A percentile compares a stretch with the other conserved stretches of the same genome.
phyloP scores from a whole-genome alignment of 805 yeast genomes.

The Lipomyces yamadae region DNA sequence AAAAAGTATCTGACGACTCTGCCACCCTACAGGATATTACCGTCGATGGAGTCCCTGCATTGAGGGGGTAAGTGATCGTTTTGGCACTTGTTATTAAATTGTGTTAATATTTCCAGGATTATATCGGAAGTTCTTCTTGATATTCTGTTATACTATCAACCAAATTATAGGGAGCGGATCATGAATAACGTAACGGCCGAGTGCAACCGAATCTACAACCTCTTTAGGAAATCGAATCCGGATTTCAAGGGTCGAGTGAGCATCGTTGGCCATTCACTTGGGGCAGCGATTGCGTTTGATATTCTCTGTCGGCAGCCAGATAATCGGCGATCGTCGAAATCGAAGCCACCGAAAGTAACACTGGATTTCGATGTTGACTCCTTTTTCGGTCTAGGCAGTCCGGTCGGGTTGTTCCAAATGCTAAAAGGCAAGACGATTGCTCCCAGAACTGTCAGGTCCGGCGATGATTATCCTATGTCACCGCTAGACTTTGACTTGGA shows the following conservation, averaged over 20 bases:
- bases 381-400: conserved; percentile 85
- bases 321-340: not conserved
- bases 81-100: not conserved
- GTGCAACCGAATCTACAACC: conserved; percentile 64
- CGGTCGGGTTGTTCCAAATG: conserved; percentile 82
- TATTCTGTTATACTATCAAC: conserved; percentile 74
- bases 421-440: conserved; percentile 67
- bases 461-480: conserved; percentile 15
- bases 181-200: conserved; percentile 63
- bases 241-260: conserved; percentile 80
- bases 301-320: conserved; percentile 59
- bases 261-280: conserved; percentile 88
- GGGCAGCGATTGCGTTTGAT: conserved; percentile 83
- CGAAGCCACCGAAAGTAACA: not conserved
- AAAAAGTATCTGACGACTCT: conserved; percentile 41
- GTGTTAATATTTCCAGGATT: conserved; percentile 54
- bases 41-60: conserved; percentile 70
- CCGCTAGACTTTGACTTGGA: conserved; percentile 30
- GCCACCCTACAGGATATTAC: conserved; percentile 72
- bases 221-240: conserved; percentile 68
- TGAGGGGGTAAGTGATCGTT: conserved; percentile 42
- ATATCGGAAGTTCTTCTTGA: conserved; percentile 89
- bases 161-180: conserved; percentile 65
- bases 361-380: conserved; percentile 75
- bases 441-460: conserved; percentile 16